Conservation (phyloP, 495 filamentous ascomycete species). For the Talaromyces nanjingensis region DNA sequence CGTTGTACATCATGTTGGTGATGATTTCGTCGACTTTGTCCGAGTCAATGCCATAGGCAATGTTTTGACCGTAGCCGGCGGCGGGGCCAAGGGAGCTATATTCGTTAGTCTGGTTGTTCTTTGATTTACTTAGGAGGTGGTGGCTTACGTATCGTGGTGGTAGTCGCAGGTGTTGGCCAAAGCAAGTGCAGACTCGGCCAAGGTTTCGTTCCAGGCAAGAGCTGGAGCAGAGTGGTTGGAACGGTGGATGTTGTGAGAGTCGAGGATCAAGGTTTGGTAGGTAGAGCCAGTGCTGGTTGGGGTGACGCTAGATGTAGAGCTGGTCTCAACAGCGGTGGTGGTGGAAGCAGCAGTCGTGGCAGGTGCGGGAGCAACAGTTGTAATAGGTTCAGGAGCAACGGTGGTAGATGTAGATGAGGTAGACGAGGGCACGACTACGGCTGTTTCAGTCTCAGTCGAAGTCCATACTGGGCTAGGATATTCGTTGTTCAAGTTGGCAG, state of each 20-base stretch:
- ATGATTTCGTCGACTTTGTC: conserved; percentile 55
- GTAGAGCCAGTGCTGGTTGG: conserved; percentile 14
- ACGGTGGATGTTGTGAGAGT: conserved; percentile 83
- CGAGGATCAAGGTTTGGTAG: conserved; percentile 45
- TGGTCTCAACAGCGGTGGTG: conserved; percentile 14
- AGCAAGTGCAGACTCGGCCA: conserved; percentile 53
- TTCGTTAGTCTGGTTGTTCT: background rate
- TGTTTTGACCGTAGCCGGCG: conserved; percentile 80
- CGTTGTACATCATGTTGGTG: conserved; percentile 78
- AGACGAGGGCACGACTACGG: conserved; percentile 11
- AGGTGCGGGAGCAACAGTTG: conserved; percentile 10
- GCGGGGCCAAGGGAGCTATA: conserved; percentile 39
- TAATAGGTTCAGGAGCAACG: conserved; percentile 17
- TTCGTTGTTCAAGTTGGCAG: conserved; percentile 6
- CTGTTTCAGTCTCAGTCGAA: conserved; percentile 5
- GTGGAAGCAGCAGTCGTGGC: conserved; percentile 19
- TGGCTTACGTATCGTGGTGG: conserved; percentile 64
- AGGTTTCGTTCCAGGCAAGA: conserved; percentile 54
- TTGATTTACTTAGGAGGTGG: background rate
- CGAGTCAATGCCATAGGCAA: conserved; percentile 44
- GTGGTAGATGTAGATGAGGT: conserved; percentile 11
- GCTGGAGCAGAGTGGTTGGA: conserved; percentile 66
- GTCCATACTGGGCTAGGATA: conserved; percentile 2
- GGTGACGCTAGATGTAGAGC: conserved; percentile 12
- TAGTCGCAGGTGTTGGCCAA: conserved; percentile 59